Evolutionary conservation across 306 rosid genomes (phyloP), one percentile per base, ranked within the genome.

Genomic region (Rubus parviflorus): DNA sequence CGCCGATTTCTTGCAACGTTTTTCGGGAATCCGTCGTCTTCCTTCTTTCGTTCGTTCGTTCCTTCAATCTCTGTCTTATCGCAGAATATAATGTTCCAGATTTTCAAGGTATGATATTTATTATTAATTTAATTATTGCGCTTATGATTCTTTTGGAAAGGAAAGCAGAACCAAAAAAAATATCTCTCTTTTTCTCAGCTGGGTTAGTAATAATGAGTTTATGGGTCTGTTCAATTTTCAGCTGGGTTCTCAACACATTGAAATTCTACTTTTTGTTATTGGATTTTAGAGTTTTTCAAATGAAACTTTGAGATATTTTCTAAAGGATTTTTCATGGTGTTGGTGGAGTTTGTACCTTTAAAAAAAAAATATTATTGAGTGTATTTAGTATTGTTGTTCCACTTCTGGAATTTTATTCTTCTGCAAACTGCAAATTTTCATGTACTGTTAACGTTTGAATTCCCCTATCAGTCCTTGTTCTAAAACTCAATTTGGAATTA

Each of bases 41-140:
- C 81, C 72, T 83, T 85, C 52, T 45, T 42, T 65, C 74, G 23
- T 84, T 8, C 46, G 46, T 42, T 8, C 46, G 6, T 12, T 20
- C 17, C 48, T 70, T 82, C 91, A 81, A 84, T 82, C 87, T 77
- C 68, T 84, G 82, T 83, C 80, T 83, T 85, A 77, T 82, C 73
- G 84, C 88, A 73, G 86, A 81, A 54, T 85, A 85, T 87, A 83
- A 95, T 92, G 97, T 70, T 92, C 77, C 95, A 85, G 93, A 90
- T 87, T 90, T 87, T 86, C 91, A 89, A 92, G 99, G 99, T 95
- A 88, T 87, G 71, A 46, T 65, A 52, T 77, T 61, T 71, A 15
- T 53, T 52, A 81, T 72, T 40, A 11, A 46, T 57, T 53, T 22
- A 56, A 25, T 37, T 79, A 22, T 62, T 38, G 15, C n/a, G 45